These are phyloP conservation scores for Odontarrhena argentea DNA, from an alignment of 345 rosid species.

Conservation along the genomic window DNA sequence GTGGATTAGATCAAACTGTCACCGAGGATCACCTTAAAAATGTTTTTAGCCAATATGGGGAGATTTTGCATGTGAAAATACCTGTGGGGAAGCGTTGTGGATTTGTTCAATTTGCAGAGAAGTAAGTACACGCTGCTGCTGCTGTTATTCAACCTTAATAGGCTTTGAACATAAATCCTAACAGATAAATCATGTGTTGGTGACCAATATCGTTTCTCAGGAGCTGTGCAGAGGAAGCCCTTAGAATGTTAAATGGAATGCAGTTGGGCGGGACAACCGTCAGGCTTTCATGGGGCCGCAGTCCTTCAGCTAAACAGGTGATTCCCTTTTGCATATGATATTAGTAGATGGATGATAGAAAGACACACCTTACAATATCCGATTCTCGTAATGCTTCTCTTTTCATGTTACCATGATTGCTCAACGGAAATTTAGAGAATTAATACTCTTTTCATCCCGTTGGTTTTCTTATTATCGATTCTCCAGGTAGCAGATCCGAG, in stretches of 20 bases:
- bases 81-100: slow-evolving; percentile 86
- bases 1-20: slow-evolving; percentile 73
- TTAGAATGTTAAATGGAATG: slow-evolving; percentile 63
- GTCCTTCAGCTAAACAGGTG: slow-evolving; percentile 84
- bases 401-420: background rate
- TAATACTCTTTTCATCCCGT: background rate
- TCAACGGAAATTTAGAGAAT: background rate
- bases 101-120: slow-evolving; percentile 83
- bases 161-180: background rate
- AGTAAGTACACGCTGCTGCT: slow-evolving; percentile 45
- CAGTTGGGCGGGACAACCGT: slow-evolving; percentile 76
- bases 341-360: background rate
- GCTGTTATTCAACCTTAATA: background rate
- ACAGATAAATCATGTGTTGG: slow-evolving; percentile 3
- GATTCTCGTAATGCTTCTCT: background rate
- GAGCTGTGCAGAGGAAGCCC: slow-evolving; percentile 84
- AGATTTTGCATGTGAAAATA: slow-evolving; percentile 79
- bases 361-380: background rate
- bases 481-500: slow-evolving; percentile 55
- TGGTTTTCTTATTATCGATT: slow-evolving; percentile 34
- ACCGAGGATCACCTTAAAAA: slow-evolving; percentile 77
- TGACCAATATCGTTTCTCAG: slow-evolving; percentile 43
- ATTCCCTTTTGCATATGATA: background rate
- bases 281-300: slow-evolving; percentile 97
- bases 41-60: slow-evolving; percentile 78